phyloP scores from a whole-genome alignment of 352 stramenopile genomes.

The Pythium monospermum region DNA sequence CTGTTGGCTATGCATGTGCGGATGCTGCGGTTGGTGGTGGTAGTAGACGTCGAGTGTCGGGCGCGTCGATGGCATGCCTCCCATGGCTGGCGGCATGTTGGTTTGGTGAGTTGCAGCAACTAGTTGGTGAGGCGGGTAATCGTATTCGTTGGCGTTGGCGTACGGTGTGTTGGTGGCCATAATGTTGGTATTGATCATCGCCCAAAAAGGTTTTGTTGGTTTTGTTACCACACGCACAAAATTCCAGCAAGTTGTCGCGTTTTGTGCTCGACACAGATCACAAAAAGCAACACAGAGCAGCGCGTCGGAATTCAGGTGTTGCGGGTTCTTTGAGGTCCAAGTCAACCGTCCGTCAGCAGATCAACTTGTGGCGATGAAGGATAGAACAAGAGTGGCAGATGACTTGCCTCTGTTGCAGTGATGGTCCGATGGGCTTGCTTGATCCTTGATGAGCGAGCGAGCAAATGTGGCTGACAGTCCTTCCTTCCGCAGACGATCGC shows the following conservation, averaged over 20 bases:
- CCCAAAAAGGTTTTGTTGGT: neutral
- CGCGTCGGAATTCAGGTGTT: no score
- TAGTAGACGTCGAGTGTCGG: slow-evolving; percentile 27
- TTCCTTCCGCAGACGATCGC: neutral
- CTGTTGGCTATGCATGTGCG: slow-evolving; percentile 5
- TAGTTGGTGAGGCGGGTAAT: slow-evolving; percentile 9
- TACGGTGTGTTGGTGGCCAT: slow-evolving; percentile 18
- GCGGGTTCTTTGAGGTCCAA: no score
- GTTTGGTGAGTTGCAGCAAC: no score
- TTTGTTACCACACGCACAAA: neutral
- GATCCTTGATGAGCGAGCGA: slow-evolving; percentile 20
- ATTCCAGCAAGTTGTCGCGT: neutral
- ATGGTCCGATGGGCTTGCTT: slow-evolving; percentile 5
- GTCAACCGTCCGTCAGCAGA: neutral
- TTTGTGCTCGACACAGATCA: no score
- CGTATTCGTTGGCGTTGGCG: slow-evolving; percentile 21
- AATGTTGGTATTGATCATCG: slow-evolving; percentile 17
- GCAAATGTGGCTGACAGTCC: no score
- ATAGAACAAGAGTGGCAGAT: slow-evolving; percentile 14
- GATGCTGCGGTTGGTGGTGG: slow-evolving; percentile 20
- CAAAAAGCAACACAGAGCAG: neutral
- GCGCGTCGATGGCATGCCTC: slow-evolving; percentile 11
- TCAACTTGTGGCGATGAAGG: slow-evolving; percentile 8
- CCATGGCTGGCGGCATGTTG: neutral
- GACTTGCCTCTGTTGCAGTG: slow-evolving; percentile 2